Conservation (phyloP, 2,329 filamentous ascomycete genomes). For the Mycosphaerella sp. region DNA sequence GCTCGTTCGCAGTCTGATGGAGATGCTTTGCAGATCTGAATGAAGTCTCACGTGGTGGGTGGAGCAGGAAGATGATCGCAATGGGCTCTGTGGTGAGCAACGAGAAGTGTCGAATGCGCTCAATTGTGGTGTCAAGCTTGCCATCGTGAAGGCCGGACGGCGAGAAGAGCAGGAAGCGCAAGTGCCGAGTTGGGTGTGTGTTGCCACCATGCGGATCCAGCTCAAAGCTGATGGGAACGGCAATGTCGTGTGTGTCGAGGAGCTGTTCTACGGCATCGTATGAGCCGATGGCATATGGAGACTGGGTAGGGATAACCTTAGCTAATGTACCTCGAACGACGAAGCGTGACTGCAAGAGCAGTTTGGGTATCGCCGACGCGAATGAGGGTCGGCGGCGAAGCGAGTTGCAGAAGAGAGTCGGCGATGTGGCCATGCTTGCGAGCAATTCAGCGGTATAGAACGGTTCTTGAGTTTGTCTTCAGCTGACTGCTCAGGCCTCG, state of each 20-base stretch:
- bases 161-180: constrained; percentile 33
- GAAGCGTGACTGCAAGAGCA: constrained; percentile 23
- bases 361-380: constrained; percentile 33
- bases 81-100: constrained; percentile 28
- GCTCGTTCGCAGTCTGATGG: not conserved
- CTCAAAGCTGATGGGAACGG: constrained; percentile 22
- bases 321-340: constrained; percentile 24
- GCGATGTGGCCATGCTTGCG: not conserved
- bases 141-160: constrained; percentile 19
- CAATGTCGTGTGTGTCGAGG: constrained; percentile 37
- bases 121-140: constrained; percentile 22
- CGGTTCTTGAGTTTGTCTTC: too few species aligned
- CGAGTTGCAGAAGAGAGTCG: constrained; percentile 39
- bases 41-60: constrained; percentile 12
- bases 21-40: constrained; percentile 18
- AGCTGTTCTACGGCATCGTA: constrained; percentile 24
- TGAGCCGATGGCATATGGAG: not conserved
- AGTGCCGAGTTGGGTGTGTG: constrained; percentile 10
- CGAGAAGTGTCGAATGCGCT: constrained; percentile 32
- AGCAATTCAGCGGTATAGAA: not conserved
- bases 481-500: too few species aligned
- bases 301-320: too few species aligned
- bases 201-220: constrained; percentile 11
- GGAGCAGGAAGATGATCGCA: constrained; percentile 32
- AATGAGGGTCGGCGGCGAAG: constrained; percentile 38